Base-by-base conservation (phyloP, 768 basidiomycete species). In the Hysterangium stoloniferum region DNA sequence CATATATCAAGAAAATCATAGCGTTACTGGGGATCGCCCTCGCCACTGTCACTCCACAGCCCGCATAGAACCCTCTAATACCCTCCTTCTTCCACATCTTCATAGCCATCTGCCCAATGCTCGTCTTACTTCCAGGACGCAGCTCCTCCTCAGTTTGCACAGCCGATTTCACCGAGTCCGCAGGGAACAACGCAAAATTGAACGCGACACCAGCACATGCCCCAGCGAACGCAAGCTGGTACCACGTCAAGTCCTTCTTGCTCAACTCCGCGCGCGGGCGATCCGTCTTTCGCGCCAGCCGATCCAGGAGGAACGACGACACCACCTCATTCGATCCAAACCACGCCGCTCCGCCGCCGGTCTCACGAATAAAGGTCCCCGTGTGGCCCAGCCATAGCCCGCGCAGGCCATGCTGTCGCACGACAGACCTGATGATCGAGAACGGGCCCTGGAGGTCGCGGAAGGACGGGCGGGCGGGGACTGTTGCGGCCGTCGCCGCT, bases 301-400 rank as follows among this genome's bases (percentile, higher is more conserved):
- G 75, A 12, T 71, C 66, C 22, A 85, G 67, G 51, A 96, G 80
- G 12, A 67, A 59, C 13, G 75, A 65, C 13, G 82, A 80, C 17
- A 86, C 75, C 54, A 80, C 75, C 63, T 97, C 92, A 63, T 94
- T 96, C 8, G 83, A 78, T 17, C 79, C 72, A 64, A 98, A 97
- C 95, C 95, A 97, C 1, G 90, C 86, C 0, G 85, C 80, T 4
- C 80, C 79, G 4, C 95, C 94, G 8, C 93, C 94, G 0, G 88
- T 89, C 64, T 98, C 95, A 19, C 95, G 86, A 27, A 98, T 78
- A 54, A 97, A 71, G 0, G 93, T 97, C 5, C 91, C 95, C 0
- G 84, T 89, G 58, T 98, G 95, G 2, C 95, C 95, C 5, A 95
- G 76, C 95, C 95, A 98, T n/a, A 98, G 78, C 4, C 94, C 94